These are phyloP conservation scores for Podila verticillata DNA, from an alignment of 192 early-diverging fungal species.

Conservation along the genomic window DNA sequence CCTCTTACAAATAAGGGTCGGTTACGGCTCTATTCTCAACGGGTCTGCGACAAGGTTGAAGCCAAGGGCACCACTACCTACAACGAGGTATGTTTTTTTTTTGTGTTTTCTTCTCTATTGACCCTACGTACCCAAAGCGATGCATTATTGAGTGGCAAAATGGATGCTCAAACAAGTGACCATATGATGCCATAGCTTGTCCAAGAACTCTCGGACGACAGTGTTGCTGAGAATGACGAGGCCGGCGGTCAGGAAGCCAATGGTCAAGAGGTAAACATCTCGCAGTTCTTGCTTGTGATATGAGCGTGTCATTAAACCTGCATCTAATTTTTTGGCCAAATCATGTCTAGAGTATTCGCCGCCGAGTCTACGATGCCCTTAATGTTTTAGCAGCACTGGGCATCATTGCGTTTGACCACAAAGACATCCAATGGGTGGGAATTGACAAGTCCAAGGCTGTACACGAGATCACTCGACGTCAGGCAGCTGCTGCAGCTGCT, in stretches of 20 bases:
- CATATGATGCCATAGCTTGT: constrained; percentile 15
- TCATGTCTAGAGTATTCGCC: constrained; percentile 67
- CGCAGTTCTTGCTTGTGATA: background rate
- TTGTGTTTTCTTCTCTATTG: background rate
- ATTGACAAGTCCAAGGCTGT: constrained; percentile 54
- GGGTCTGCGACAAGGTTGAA: constrained; percentile 70
- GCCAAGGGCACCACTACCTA: constrained; percentile 68
- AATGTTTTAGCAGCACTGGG: constrained; percentile 73
- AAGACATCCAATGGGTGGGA: constrained; percentile 73
- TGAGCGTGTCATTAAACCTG: too few relatives aligned
- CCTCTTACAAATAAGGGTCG: constrained; percentile 47
- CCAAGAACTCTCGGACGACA: constrained; percentile 21
- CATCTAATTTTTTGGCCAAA: background rate
- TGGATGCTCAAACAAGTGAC: background rate
- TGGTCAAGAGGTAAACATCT: constrained; percentile 30
- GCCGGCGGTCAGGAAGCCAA: background rate
- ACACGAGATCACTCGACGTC: constrained; percentile 11
- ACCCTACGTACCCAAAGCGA: background rate
- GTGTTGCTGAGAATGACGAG: constrained; percentile 6
- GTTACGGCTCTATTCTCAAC: constrained; percentile 67
- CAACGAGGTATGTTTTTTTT: constrained; percentile 55
- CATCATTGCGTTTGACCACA: constrained; percentile 69
- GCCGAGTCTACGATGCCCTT: constrained; percentile 77
- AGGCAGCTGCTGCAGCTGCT: background rate
- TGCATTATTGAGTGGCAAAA: background rate